Evolutionary conservation across 1,284 basidiomycete genomes (phyloP).

Genomic region (Ustilago vetiveriae): DNA sequence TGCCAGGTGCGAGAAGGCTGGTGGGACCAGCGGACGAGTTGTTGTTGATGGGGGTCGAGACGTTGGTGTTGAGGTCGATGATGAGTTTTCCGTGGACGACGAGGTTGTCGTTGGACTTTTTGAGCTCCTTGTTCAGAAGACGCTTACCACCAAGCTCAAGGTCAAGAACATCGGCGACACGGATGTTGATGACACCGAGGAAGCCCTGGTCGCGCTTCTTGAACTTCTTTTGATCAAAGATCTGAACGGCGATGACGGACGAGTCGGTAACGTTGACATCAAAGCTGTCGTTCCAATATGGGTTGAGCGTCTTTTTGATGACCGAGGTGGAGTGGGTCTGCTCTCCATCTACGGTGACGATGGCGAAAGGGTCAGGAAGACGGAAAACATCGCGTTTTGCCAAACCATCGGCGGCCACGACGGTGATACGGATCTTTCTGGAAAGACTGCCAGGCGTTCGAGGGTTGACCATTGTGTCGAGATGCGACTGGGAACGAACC

Average conservation of each 20-base stretch:
- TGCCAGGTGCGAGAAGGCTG: slow-evolving; percentile 43
- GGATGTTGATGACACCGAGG: slow-evolving; percentile 90
- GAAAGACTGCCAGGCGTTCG: slow-evolving; percentile 53
- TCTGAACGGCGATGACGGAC: slow-evolving; percentile 89
- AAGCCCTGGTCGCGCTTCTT: slow-evolving; percentile 94
- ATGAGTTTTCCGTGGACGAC: slow-evolving; percentile 67
- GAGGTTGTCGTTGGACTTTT: slow-evolving; percentile 66
- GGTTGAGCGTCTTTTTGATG: slow-evolving; percentile 67
- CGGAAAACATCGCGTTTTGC: slow-evolving; percentile 70
- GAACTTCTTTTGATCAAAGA: slow-evolving; percentile 97
- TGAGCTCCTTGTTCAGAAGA: slow-evolving; percentile 68
- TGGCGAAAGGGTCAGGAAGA: slow-evolving; percentile 91
- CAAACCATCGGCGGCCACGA: slow-evolving; percentile 65
- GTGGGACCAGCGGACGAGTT: slow-evolving; percentile 52
- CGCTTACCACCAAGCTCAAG: slow-evolving; percentile 88
- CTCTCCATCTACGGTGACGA: slow-evolving; percentile 92
- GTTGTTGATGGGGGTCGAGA: slow-evolving; percentile 62
- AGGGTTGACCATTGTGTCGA: slow-evolving; percentile 57
- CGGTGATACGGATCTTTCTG: slow-evolving; percentile 64
- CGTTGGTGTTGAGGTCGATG: slow-evolving; percentile 67
- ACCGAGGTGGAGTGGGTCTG: slow-evolving; percentile 86
- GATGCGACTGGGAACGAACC: neutral
- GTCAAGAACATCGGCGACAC: slow-evolving; percentile 87
- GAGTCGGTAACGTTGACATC: slow-evolving; percentile 80
- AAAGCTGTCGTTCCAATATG: slow-evolving; percentile 67